Evolutionary conservation across 2,329 filamentous ascomycete genomes (phyloP).

Genomic region (Claviceps monticola): DNA sequence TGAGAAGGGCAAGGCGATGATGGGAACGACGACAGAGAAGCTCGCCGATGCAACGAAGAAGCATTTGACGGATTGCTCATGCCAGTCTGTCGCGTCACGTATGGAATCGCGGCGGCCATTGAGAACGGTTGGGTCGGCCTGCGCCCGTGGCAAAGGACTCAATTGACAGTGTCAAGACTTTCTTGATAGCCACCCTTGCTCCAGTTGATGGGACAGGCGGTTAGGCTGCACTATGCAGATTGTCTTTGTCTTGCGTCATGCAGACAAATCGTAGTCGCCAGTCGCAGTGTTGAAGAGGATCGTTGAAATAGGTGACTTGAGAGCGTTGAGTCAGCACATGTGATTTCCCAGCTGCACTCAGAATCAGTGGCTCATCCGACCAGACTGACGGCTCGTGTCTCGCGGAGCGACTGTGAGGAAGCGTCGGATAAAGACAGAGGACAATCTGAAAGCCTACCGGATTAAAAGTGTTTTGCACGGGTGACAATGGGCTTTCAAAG

Average conservation of each 20-base stretch:
- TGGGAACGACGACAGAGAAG: constrained; percentile 52
- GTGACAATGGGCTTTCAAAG: background rate
- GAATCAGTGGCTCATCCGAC: constrained; percentile 3
- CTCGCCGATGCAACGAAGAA: constrained; percentile 23
- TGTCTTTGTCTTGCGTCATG: background rate
- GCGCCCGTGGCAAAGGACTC: background rate
- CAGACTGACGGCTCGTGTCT: background rate
- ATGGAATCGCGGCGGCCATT: constrained; percentile 30
- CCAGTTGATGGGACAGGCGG: background rate
- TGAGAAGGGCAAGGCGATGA: constrained; percentile 43
- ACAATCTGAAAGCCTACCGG: constrained; percentile 4
- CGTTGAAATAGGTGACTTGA: background rate
- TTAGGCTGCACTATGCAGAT: background rate
- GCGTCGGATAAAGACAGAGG: background rate
- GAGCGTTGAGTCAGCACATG: background rate
- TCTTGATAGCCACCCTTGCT: background rate
- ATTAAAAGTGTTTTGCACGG: constrained; percentile 10
- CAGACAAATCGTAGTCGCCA: background rate
- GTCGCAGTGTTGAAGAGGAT: background rate
- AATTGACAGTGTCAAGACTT: background rate
- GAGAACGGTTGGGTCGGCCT: background rate
- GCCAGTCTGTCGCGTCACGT: constrained; percentile 25
- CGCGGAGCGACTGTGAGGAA: background rate
- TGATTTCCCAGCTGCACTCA: background rate
- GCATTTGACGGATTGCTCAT: constrained; percentile 22